Evolutionary conservation across 225 moss, liverwort and hornwort genomes (phyloP), one percentile per base, ranked within the genome.

Genomic region (Physcomitrellopsis africana): DNA sequence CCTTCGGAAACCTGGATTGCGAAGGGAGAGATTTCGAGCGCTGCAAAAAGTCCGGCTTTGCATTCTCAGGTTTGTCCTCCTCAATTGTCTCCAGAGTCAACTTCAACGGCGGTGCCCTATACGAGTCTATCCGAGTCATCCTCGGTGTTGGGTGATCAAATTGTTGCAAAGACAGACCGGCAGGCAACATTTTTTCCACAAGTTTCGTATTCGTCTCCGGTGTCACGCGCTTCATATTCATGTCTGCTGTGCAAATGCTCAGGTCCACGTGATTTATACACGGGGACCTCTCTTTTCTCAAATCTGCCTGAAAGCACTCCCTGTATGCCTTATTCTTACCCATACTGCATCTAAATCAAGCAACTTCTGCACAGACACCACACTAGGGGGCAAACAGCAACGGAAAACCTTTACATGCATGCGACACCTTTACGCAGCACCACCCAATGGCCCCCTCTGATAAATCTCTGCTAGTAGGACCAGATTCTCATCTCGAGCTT

Each of bases 11-110:
- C 52, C 65, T 23, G 52, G 52, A 69, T 5, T 73, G 69, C 9
- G 47, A 24, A 9, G 87, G 87, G 17, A 87, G 32, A 54, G 75
- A 75, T 26, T 67, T 66, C 46, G 75, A 75, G 37, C 75, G 66
- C 57, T 55, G 67, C 5, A 67, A 67, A 29, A 3, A n/a, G 14
- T 75, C 75, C 12, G 75, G 44, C 23, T 75, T 66, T 26, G 29
- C 60, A 53, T 20, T 11, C 29, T 75, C 75, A 14, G 75, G 56
- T 26, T 75, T 66, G 32, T 75, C 75, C 15, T 75, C 75, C 58
- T 66, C 75, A 8, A 75, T 75, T 75, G 75, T 75, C 8, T 75
- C 75, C n/a, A 75, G 42, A 10, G 75, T 75, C 67, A 66, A 46
- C 26, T 13, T 43, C 57, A 75, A 24, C 20, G 65, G 75, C 12